Conservation (phyloP, 1,139 yeast species). For the Arxiozyma heterogenica region DNA sequence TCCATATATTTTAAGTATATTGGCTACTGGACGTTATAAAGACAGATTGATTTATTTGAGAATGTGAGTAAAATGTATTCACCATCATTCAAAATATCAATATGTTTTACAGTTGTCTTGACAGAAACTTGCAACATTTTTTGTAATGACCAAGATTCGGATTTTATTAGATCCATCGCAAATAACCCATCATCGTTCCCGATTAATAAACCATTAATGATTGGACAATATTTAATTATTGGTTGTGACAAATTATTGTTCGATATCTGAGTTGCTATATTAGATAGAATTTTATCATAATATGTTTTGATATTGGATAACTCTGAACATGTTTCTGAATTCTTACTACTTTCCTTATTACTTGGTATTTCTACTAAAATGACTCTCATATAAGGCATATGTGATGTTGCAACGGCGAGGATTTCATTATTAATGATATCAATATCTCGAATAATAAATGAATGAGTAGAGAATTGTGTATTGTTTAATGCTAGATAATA, state of each 20-base stretch:
- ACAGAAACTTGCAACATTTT: neutral
- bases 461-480: conserved; percentile 62
- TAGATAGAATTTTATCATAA: conserved; percentile 43
- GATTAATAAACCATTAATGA: conserved; percentile 48
- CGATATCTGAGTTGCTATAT: conserved; percentile 53
- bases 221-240: conserved; percentile 36
- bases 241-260: conserved; percentile 66
- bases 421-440: conserved; percentile 23
- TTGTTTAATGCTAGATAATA: conserved; percentile 58
- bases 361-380: conserved; percentile 41
- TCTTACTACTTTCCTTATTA: neutral
- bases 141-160: conserved; percentile 29
- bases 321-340: neutral
- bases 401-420: conserved; percentile 59
- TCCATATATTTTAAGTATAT: neutral
- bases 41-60: conserved; percentile 9
- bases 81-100: conserved; percentile 1
- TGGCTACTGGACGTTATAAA: neutral
- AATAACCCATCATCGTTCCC: conserved; percentile 62
- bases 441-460: conserved; percentile 53
- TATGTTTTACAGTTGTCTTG: neutral
- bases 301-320: conserved; percentile 13
- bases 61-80: conserved; percentile 9
- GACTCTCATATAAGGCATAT: conserved; percentile 65
- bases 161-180: conserved; percentile 44